Base-by-base conservation (phyloP, 768 basidiomycete genomes). In the Suillus lakei region DNA sequence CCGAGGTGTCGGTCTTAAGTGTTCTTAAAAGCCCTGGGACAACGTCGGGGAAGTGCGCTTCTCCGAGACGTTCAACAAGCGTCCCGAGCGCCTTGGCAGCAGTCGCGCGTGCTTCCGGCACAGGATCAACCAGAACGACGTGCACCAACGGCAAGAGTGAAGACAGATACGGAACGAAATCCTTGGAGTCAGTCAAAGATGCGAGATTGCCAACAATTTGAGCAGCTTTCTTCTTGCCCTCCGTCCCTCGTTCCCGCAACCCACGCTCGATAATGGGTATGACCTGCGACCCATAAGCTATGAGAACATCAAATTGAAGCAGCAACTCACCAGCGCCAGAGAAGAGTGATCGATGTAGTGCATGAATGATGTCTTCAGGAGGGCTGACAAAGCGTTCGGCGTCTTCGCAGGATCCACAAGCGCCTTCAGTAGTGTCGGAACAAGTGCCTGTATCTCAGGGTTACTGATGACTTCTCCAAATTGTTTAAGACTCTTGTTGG, bases 391-490 rank as follows among this genome's bases (percentile, higher is more conserved):
- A 0, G 96, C 98, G 69, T 84, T 89, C 16, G 91, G 85, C 4
- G 94, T 98, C 81, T 95, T 98, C 0, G 87, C 86, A 9, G 98
- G 98, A 77, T 99, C 97, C 36, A 97, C 95, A 67, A 99, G 84
- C 1, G 98, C 98, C 75, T 95, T 98, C 70, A 99, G 87, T 67
- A 99, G 86, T 13, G 91, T 85, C 8, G 92, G 93, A 21, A 96
- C 95, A 66, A 99, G 83, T 9, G 88, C 87, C 75, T 97, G 93
- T 66, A 99, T 95, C 79, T 99, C 98, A 0, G 98, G 98, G 72
- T 99, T 99, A 77, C 85, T 95, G 73, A 98, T 96, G 63, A 99
- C 98, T 78, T 99, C 98, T 38, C 98, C 98, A 75, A 99, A 99
- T 74, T 94, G 92, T 77, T 99, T 98, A 78, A 99, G 79, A 77